These are phyloP conservation scores for Phytophthora syringae DNA, from an alignment of 352 stramenopile genomes.

Conservation along the genomic window DNA sequence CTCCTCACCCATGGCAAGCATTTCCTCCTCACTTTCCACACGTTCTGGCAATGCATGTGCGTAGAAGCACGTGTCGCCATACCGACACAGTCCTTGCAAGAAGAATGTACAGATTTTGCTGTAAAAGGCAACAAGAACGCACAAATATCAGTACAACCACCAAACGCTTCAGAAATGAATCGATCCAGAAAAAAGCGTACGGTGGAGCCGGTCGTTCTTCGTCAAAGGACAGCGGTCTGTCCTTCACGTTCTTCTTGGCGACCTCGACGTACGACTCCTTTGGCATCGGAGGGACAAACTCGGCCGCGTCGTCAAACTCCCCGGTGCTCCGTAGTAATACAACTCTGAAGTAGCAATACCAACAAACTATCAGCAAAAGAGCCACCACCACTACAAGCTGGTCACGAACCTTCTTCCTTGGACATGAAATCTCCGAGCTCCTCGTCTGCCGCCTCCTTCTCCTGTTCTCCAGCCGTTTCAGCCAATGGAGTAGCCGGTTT, in stretches of 20 bases:
- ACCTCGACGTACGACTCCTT: slow-evolving; percentile 67
- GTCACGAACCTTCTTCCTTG: slow-evolving; percentile 69
- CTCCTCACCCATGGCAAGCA: slow-evolving; percentile 64
- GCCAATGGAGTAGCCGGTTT: slow-evolving; percentile 22
- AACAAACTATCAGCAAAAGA: background rate
- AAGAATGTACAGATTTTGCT: slow-evolving; percentile 89
- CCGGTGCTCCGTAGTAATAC: slow-evolving; percentile 82
- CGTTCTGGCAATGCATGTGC: slow-evolving; percentile 62
- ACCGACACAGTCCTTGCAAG: slow-evolving; percentile 80
- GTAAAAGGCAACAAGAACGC: slow-evolving; percentile 5
- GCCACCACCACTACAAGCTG: background rate
- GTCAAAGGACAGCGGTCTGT: slow-evolving; percentile 39
- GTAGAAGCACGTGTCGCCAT: slow-evolving; percentile 85
- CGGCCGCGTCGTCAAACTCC: slow-evolving; percentile 57
- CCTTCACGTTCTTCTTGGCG: slow-evolving; percentile 51
- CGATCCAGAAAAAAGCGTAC: slow-evolving; percentile 43
- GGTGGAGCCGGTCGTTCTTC: slow-evolving; percentile 52
- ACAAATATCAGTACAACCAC: background rate
- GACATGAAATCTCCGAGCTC: slow-evolving; percentile 81
- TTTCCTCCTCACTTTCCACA: slow-evolving; percentile 56
- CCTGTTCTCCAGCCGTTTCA: slow-evolving; percentile 9
- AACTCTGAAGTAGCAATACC: slow-evolving; percentile 43
- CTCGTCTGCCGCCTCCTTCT: slow-evolving; percentile 43
- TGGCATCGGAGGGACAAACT: slow-evolving; percentile 22
- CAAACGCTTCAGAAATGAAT: background rate